Percentiles rank a stretch among this genome's conserved stretches.
Conservation (phyloP, 2,329 filamentous ascomycete genomes). For the Ophiostoma quercus region DNA sequence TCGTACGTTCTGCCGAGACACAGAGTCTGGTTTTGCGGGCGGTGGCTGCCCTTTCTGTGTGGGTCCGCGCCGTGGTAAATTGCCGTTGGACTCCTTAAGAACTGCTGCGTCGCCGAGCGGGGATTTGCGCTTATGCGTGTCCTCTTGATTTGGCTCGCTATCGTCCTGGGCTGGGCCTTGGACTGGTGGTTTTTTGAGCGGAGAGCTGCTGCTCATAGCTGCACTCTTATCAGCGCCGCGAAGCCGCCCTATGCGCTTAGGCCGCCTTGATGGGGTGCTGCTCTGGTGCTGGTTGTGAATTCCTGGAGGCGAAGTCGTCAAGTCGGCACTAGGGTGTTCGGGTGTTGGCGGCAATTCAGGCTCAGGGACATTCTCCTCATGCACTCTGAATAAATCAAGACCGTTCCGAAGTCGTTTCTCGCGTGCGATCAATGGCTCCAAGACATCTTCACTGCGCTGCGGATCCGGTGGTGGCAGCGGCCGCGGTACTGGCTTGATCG, state of each 20-base stretch:
- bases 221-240: conserved; percentile 23
- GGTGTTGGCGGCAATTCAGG: conserved; percentile 60
- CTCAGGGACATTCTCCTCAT: conserved; percentile 41
- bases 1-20: conserved; percentile 34
- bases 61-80: not conserved
- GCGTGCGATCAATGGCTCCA: conserved; percentile 40
- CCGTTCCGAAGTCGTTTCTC: conserved; percentile 34
- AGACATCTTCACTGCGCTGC: conserved; percentile 40
- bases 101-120: not conserved
- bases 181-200: conserved; percentile 42
- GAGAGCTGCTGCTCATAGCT: conserved; percentile 42
- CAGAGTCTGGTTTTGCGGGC: not conserved
- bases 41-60: not conserved
- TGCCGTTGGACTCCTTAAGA: conserved; percentile 8
- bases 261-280: conserved; percentile 47
- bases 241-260: conserved; percentile 34
- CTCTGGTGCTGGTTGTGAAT: conserved; percentile 44
- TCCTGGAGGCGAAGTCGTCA: conserved; percentile 52
- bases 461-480: conserved; percentile 45
- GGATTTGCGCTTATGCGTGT: not conserved
- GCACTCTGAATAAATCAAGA: conserved; percentile 34
- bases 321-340: conserved; percentile 47
- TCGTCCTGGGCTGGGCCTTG: not conserved
- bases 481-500: conserved; percentile 41
- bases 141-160: not conserved